A percentile compares a stretch with the other conserved stretches of the same genome.
Evolutionary conservation across 202 grass and related monocot genomes (phyloP).

Genomic region (Panicum virgatum): DNA sequence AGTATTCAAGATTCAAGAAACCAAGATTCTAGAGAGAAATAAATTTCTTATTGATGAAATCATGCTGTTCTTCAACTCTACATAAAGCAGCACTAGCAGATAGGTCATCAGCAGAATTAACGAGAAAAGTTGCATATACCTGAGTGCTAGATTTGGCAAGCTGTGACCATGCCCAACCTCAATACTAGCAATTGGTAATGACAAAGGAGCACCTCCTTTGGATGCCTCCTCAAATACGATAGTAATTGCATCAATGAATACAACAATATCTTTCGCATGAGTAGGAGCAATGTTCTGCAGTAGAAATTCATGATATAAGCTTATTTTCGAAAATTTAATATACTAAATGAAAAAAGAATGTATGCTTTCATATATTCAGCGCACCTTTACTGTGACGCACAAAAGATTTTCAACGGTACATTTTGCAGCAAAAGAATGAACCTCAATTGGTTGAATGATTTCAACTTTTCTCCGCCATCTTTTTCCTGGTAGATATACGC

Average conservation of each 20-base stretch:
- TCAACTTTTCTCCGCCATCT: conserved; percentile 86
- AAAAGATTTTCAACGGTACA: conserved; percentile 85
- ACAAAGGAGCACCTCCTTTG: conserved; percentile 74
- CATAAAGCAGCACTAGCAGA: conserved; percentile 5
- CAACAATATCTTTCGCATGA: conserved; percentile 78
- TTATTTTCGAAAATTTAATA: conserved; percentile 23
- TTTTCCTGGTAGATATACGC: conserved; percentile 93
- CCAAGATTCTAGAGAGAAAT: conserved; percentile 1
- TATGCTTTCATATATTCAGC: conserved; percentile 1
- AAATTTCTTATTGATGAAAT: conserved; percentile 31
- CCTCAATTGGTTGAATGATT: conserved; percentile 94
- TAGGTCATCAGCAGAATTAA: conserved; percentile 19
- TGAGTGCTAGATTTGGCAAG: conserved; percentile 85
- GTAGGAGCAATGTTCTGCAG: conserved; percentile 84
- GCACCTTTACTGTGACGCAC: conserved; percentile 92
- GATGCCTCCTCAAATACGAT: conserved; percentile 93
- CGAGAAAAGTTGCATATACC: conserved; percentile 49
- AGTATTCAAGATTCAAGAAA: conserved; percentile 14
- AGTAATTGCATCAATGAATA: conserved; percentile 91
- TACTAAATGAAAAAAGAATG: conserved; percentile 24
- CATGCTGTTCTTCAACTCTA: conserved; percentile 17
- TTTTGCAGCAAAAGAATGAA: conserved; percentile 87
- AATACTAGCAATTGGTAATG: conserved; percentile 89
- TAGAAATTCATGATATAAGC: conserved; percentile 24
- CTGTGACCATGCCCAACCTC: conserved; percentile 78